These are phyloP conservation scores for Urostyla sp. DNA, from an alignment of 73 alveolate genomes.

Conservation along the genomic window DNA sequence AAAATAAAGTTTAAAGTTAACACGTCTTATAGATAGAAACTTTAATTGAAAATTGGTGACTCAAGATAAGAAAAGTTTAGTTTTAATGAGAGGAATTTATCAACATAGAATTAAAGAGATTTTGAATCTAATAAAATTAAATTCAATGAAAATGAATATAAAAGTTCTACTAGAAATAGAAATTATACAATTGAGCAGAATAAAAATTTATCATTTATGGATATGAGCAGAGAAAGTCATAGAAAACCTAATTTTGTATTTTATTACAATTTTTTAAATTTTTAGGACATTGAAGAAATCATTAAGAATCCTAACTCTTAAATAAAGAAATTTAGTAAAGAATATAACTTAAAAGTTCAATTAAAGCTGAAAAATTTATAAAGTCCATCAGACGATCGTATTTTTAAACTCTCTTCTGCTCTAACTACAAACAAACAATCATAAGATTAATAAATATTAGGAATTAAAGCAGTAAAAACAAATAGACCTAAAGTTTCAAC, in stretches of 20 bases:
- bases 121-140: neutral
- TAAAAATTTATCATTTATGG: neutral
- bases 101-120: neutral
- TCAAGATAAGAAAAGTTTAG: conserved; percentile 22
- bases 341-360: too few species aligned
- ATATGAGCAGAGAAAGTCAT: neutral
- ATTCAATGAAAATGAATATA: neutral
- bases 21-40: neutral
- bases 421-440: too few species aligned
- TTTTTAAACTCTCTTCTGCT: too few species aligned
- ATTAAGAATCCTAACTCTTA: conserved; percentile 52
- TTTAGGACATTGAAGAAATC: conserved; percentile 40
- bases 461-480: neutral
- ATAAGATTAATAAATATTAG: neutral
- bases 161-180: neutral
- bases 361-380: too few species aligned
- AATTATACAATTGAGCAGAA: neutral
- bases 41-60: neutral
- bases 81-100: neutral
- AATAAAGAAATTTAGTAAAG: conserved; percentile 31
- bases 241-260: conserved; percentile 4
- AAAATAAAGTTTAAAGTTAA: conserved; percentile 3
- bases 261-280: neutral
- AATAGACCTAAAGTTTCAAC: neutral
- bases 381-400: too few species aligned